Conservation (phyloP, 305 asterid species). For the Rubia balearica region DNA sequence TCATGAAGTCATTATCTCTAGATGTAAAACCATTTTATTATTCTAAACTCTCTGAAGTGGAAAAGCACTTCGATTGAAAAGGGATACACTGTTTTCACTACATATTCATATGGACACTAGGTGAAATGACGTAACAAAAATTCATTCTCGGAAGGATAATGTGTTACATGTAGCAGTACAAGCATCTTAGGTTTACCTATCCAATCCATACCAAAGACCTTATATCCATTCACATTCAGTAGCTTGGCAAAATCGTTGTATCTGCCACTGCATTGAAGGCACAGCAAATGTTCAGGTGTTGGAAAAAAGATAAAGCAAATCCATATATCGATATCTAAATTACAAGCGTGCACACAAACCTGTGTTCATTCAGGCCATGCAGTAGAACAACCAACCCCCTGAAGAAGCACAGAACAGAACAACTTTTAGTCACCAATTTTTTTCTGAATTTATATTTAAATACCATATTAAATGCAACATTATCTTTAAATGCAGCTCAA, state of each 20-base stretch:
- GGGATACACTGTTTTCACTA: neutral
- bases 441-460: neutral
- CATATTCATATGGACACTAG: neutral
- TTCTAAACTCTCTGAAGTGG: neutral
- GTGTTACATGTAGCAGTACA: neutral
- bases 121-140: neutral
- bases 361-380: conserved; percentile 94
- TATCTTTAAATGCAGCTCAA: no score
- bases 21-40: neutral
- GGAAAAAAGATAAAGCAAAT: conserved; percentile 3
- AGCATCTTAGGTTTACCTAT: conserved; percentile 45
- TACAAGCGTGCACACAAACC: conserved; percentile 33
- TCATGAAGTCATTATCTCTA: neutral
- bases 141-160: neutral
- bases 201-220: conserved; percentile 96
- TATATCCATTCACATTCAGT: conserved; percentile 73
- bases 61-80: neutral
- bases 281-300: conserved; percentile 9
- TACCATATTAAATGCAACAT: neutral
- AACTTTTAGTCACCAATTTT: neutral
- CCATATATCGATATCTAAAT: conserved; percentile 9
- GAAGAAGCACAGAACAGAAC: conserved; percentile 8
- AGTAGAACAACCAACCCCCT: conserved; percentile 78
- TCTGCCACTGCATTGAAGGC: conserved; percentile 60
- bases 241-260: conserved; percentile 75